Conservation (phyloP, 371 early-diverging fungal species). For the Dichotomocladium elegans region DNA sequence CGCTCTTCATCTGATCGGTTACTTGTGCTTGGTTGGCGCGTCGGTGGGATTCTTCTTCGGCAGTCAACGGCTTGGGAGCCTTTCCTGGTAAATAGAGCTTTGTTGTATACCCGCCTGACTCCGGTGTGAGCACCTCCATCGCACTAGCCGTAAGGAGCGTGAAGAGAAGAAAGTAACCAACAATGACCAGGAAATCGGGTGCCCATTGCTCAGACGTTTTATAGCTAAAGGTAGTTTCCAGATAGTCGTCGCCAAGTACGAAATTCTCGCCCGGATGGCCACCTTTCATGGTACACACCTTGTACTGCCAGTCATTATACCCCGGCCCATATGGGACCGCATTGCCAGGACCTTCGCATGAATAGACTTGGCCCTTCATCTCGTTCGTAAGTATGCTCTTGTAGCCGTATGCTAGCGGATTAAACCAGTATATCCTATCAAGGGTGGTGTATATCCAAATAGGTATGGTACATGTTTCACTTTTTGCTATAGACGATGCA, state of each 20-base stretch:
- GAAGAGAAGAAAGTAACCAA: constrained; percentile 39
- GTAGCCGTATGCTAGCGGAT: constrained; percentile 64
- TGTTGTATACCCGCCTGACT: constrained; percentile 37
- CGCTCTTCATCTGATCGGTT: constrained; percentile 20
- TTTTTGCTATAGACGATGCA: no score
- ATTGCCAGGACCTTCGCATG: constrained; percentile 40
- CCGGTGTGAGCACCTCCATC: constrained; percentile 38
- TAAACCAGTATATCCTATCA: constrained; percentile 45
- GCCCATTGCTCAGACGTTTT: constrained; percentile 44
- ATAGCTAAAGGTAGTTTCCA: constrained; percentile 30
- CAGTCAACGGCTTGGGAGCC: constrained; percentile 15
- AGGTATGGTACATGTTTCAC: neutral
- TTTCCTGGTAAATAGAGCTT: constrained; percentile 40
- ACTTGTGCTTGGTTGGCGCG: constrained; percentile 23
- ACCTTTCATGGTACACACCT: constrained; percentile 52
- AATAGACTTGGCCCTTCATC: constrained; percentile 37
- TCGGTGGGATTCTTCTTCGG: constrained; percentile 17
- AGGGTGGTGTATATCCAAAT: neutral
- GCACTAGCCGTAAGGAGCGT: constrained; percentile 26
- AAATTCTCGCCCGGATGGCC: constrained; percentile 37
- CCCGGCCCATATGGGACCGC: constrained; percentile 39
- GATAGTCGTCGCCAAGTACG: constrained; percentile 53
- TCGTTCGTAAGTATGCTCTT: constrained; percentile 63
- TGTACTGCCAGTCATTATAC: constrained; percentile 43
- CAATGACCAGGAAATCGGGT: constrained; percentile 44